phyloP scores from a whole-genome alignment of 1,139 yeast species.

The Candida sojae region DNA sequence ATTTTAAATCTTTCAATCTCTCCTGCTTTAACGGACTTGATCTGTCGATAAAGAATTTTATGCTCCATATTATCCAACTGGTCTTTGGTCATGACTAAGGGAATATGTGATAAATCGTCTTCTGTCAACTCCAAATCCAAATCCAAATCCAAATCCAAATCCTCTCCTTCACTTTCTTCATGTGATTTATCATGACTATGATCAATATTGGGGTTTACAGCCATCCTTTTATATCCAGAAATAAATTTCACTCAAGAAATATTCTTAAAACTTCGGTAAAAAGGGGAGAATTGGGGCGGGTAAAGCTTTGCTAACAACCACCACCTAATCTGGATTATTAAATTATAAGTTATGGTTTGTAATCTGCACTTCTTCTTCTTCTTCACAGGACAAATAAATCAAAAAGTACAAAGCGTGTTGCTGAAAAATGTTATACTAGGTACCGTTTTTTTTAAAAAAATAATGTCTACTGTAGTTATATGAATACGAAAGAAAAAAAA shows the following conservation, averaged over 20 bases:
- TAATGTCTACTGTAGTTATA: too few relatives aligned
- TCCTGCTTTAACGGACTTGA: conserved; percentile 37
- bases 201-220: background rate
- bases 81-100: conserved; percentile 14
- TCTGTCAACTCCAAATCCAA: background rate
- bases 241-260: background rate
- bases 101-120: conserved; percentile 6
- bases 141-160: too few relatives aligned
- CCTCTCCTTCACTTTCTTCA: background rate
- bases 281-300: background rate
- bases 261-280: background rate
- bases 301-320: too few relatives aligned
- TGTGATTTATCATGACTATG: background rate
- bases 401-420: too few relatives aligned
- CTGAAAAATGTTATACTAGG: too few relatives aligned
- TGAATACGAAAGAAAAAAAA: too few relatives aligned
- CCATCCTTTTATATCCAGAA: background rate
- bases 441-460: too few relatives aligned
- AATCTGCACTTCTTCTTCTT: too few relatives aligned
- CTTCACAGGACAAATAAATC: too few relatives aligned
- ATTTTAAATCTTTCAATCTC: conserved; percentile 39
- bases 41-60: conserved; percentile 33
- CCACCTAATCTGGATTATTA: too few relatives aligned
- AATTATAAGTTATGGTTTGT: too few relatives aligned
- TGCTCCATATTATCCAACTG: conserved; percentile 18